A percentile compares a stretch with the other conserved stretches of the same genome.
phyloP scores from a whole-genome alignment of 106 monocot genomes.

The Alisma plantagoaquatica region DNA sequence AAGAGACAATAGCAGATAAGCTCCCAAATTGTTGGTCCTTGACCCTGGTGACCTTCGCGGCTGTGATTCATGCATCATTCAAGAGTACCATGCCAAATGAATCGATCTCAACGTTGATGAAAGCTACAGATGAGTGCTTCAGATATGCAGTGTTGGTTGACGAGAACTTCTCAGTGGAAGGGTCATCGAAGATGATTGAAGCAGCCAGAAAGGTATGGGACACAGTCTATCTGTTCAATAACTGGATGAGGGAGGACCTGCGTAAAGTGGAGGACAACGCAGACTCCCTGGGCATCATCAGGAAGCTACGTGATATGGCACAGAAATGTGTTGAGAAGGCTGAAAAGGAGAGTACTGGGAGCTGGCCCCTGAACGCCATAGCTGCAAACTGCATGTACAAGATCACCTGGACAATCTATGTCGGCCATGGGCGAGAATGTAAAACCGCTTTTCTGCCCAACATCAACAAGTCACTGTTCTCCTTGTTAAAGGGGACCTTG shows the following conservation, averaged over 20 bases:
- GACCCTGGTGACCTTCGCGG: conserved; percentile 7
- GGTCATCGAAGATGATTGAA: conserved; percentile 8
- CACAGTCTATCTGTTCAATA: not conserved
- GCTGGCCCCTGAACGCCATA: conserved; percentile 1
- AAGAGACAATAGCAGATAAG: not conserved
- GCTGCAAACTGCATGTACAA: conserved; percentile 5
- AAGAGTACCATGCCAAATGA: too few relatives aligned
- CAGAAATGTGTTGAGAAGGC: not conserved
- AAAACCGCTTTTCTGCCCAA: not conserved
- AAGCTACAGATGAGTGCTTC: not conserved
- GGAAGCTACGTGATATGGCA: too few relatives aligned
- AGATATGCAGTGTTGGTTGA: conserved; percentile 1
- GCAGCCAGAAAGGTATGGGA: conserved; percentile 3
- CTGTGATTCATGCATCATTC: not conserved
- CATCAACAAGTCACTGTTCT: not conserved
- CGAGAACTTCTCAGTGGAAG: not conserved
- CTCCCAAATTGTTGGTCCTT: conserved; percentile 10
- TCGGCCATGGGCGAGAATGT: not conserved
- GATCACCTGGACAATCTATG: not conserved
- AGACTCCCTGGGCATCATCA: not conserved
- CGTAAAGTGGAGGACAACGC: not conserved
- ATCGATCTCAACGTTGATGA: not conserved
- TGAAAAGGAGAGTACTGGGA: not conserved
- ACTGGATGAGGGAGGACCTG: not conserved
- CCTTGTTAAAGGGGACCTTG: not conserved